Base-by-base conservation (phyloP, 208 protist species). In the Leishmania turanica region DNA sequence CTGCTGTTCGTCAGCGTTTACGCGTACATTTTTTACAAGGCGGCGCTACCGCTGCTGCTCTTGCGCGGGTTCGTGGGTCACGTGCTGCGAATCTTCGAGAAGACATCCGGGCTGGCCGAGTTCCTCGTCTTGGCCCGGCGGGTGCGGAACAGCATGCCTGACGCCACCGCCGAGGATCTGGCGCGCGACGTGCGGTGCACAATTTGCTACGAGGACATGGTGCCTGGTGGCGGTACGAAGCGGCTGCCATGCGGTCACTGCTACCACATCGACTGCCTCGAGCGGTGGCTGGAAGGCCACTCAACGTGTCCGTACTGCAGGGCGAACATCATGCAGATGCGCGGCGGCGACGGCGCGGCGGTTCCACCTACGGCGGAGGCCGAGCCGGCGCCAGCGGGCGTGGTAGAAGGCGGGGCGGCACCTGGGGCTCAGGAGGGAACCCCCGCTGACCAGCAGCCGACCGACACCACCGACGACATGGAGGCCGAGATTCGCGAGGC, bases 161-260 rank as follows among this genome's bases (percentile, higher is more conserved):
- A 87, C 49, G 92, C 92, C 37, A 90, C 87, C 7, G 87, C 84
- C 21, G 86, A 90, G 47, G 92, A 93, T 65, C 83, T 98, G 19
- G 83, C 85, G 37, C 78, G 82, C 9, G 91, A 96, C 40, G 69
- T 78, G n/a, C 82, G 86, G 34, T 98, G 95, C 78, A 90, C 87
- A 27, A 95, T 98, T 62, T 98, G 95, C 89, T 95, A 96, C 78
- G 93, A 98, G 58, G 91, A 96, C 58, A 96, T 98, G 91, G 68
- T 65, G 64, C 72, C 84, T 1, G 81, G 81, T 21, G 75, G 86
- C 31, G 65, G 65, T 3, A 90, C 86, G 69, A 96, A 95, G 81
- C 85, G 88, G 40, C 88, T 98, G 65, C 84, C 91, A 8, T 98
- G 95, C 79, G 90, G 91, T 5, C 95, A 98, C 83, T 95, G 90